Evolutionary conservation across 768 basidiomycete species (phyloP), one percentile per base, ranked within the genome.

Genomic region (Rhizopogon roseolus): DNA sequence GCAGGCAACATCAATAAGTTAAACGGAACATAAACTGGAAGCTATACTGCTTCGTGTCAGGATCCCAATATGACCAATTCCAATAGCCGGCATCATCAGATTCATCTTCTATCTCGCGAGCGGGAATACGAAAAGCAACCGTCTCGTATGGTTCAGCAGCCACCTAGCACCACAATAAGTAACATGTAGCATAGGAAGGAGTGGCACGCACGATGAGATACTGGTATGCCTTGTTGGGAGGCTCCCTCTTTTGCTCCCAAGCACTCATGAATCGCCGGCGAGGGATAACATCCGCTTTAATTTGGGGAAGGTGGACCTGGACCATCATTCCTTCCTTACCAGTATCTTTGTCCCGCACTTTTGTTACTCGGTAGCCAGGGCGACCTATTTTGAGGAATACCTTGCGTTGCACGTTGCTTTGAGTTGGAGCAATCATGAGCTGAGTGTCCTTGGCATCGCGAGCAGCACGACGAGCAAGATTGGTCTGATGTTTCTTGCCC

Each of bases 81-180:
- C 90, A 93, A 60, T 86, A 90, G 14, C 87, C 86, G 28, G 88
- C 89, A 62, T 95, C 93, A 56, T 93, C 88, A 43, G 90, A 82
- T 64, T 93, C 93, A 62, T 96, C 93, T 71, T 98, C 95, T 56
- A 99, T 95, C 71, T 98, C 95, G 49, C 92, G 84, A 25, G 97
- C 90, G 43, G 96, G 97, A 64, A 99, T 93, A 16, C 95, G 91
- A 78, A 98, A 98, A n/a, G 94, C 93, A 61, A 99, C 93, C 4
- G 95, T 98, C 72, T 99, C 97, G 66, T 98, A 99, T 5, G 96
- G 95, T 63, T 98, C 97, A n/a, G 97, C 94, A 16, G 96, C 97
- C 56, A 98, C 92, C 96, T 98, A 56, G 59, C 45, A 52, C 52
- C 55, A 53, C 28, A 2, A 40, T 77, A 67, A 59, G 75, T 70